Evolutionary conservation across 2,329 filamentous ascomycete genomes (phyloP).

Genomic region (Fusarium sp.): DNA sequence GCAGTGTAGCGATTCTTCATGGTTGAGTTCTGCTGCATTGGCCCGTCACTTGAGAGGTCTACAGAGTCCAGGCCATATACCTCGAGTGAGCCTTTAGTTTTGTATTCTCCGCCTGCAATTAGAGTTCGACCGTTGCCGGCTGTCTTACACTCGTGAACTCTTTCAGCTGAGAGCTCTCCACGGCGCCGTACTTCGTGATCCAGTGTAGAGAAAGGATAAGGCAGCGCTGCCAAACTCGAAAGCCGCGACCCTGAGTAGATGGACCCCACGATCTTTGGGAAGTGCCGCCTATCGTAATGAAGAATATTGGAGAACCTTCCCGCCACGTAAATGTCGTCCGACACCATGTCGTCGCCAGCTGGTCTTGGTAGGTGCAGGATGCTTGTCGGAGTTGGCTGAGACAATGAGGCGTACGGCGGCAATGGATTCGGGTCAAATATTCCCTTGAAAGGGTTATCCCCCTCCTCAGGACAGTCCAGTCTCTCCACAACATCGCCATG

Average conservation of each 20-base stretch:
- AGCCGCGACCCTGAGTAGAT: constrained; percentile 87
- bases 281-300: constrained; percentile 88
- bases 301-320: constrained; percentile 91
- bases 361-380: constrained; percentile 81
- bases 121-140: constrained; percentile 71
- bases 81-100: constrained; percentile 89
- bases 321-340: constrained; percentile 87
- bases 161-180: constrained; percentile 67
- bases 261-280: constrained; percentile 81
- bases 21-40: constrained; percentile 59
- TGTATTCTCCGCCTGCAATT: constrained; percentile 90
- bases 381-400: constrained; percentile 84
- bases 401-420: constrained; percentile 76
- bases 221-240: constrained; percentile 78
- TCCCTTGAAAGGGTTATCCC: constrained; percentile 51
- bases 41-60: constrained; percentile 47
- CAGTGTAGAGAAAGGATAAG: constrained; percentile 75
- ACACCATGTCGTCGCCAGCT: constrained; percentile 66
- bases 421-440: constrained; percentile 67
- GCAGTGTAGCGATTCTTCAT: constrained; percentile 88
- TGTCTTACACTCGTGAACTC: constrained; percentile 67
- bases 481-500: constrained; percentile 54
- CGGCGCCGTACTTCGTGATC: constrained; percentile 69
- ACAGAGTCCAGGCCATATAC: constrained; percentile 74
- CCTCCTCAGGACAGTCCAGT: constrained; percentile 49